Base-by-base conservation (phyloP, 2,329 filamentous ascomycete species). In the Paecilomyces sp. region DNA sequence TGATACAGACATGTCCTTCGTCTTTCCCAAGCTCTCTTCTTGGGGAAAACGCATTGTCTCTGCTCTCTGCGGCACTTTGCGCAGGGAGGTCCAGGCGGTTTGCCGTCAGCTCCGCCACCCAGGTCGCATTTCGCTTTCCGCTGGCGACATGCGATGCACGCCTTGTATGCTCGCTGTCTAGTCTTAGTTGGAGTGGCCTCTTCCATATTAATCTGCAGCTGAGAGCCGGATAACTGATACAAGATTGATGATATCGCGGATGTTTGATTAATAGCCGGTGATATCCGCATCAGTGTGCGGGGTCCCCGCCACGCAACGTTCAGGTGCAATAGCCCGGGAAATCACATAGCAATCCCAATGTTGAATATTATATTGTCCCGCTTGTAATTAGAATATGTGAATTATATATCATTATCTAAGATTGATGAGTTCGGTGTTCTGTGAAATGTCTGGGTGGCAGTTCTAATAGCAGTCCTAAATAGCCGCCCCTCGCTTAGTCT, bases 111-210 rank as follows among this genome's bases (percentile, higher is more conserved):
- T 3, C 74, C 75, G 11, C 65, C 66, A 6, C 75, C 75, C 28
- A 81, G 67, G 47, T 82, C 79, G 63, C 80, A 83, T 69, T 80
- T 81, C 56, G 80, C 79, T 70, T 82, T 83, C 57, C 79, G 74
- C 64, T 80, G 77, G 56, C 80, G 79, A 65, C 80, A 83, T 60
- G 79, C 77, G 60, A 81, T 77, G 67, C 80, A 83, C 24, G 80
- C 80, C 68, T 83, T 82, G 76, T 83, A 83, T 41, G 80, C 79
- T 61, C 80, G 79, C 68, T 82, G 78, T 18, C 41, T 47, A n/a
- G 41, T 47, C 41, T 47, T n/a, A 22, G 15, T 47, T 0, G 41
- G 41, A 3, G n/a, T 47, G 22, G 4, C n/a, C 7, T 15, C 41
- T 3, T 8, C 41, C n/a, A 47, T 47, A 47, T 1, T 3, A 9